Conservation (phyloP, 768 basidiomycete genomes). For the Suillus placidus region DNA sequence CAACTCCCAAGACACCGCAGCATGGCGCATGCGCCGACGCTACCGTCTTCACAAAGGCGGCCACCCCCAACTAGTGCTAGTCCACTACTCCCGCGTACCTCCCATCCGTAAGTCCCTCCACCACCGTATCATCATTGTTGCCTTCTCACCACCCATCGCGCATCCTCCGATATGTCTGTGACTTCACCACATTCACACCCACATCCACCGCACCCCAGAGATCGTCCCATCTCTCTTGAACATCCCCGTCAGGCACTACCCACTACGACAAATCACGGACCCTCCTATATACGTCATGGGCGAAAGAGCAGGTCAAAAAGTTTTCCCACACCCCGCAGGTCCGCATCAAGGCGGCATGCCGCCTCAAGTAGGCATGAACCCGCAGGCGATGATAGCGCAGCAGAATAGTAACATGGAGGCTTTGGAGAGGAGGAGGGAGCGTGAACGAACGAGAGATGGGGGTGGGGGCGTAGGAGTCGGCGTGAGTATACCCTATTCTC, state of each 20-base stretch:
- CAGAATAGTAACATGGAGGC: conserved; percentile 75
- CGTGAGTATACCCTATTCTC: conserved; percentile 34
- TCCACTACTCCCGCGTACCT: conserved; percentile 75
- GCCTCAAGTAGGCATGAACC: conserved; percentile 35
- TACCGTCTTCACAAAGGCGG: conserved; percentile 77
- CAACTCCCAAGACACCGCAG: conserved; percentile 56
- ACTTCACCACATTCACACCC: neutral
- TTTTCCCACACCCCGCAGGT: conserved; percentile 39
- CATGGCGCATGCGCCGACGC: conserved; percentile 70
- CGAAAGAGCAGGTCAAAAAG: conserved; percentile 74
- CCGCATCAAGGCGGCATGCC: conserved; percentile 33
- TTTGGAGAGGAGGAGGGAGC: conserved; percentile 62
- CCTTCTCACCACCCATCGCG: conserved; percentile 12
- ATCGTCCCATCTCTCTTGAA: conserved; percentile 59
- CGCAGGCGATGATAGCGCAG: conserved; percentile 69
- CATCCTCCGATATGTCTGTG: neutral
- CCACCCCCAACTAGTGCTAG: conserved; percentile 69
- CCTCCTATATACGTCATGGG: conserved; percentile 71
- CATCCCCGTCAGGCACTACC: conserved; percentile 70
- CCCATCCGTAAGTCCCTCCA: conserved; percentile 53
- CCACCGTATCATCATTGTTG: neutral
- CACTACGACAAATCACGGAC: conserved; percentile 67
- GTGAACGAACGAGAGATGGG: conserved; percentile 56
- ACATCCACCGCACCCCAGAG: conserved; percentile 39
- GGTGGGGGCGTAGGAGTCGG: conserved; percentile 40